Evolutionary conservation across 1,139 yeast species (phyloP).

Genomic region (Trichomonascaceae sp.): DNA sequence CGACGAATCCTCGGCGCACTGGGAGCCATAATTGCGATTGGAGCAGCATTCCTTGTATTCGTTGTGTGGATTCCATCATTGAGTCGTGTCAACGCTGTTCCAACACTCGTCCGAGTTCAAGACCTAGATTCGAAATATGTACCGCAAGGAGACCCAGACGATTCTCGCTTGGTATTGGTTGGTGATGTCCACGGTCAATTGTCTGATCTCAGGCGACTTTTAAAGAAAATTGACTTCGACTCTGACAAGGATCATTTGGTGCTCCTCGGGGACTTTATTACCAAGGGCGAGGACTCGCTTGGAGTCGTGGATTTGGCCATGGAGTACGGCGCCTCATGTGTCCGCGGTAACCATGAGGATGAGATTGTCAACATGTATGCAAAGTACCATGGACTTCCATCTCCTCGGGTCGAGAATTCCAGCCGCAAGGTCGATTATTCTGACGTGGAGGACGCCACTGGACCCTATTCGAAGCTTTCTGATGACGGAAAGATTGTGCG

Average conservation of each 20-base stretch:
- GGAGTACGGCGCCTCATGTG: conserved; percentile 43
- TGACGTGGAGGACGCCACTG: background rate
- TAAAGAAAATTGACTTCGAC: conserved; percentile 34
- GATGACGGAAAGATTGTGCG: conserved; percentile 46
- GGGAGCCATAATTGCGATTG: no score
- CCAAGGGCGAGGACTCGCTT: conserved; percentile 71
- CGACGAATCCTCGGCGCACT: no score
- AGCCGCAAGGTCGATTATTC: background rate
- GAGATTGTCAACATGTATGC: conserved; percentile 50
- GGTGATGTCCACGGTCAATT: conserved; percentile 88
- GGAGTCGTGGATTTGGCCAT: conserved; percentile 57
- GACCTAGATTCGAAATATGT: conserved; percentile 7
- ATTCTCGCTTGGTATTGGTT: conserved; percentile 37
- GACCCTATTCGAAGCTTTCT: conserved; percentile 1
- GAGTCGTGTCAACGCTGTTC: conserved; percentile 11
- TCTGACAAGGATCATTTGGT: conserved; percentile 43
- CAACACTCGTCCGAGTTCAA: conserved; percentile 13
- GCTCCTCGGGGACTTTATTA: conserved; percentile 70
- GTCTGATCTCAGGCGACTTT: conserved; percentile 37
- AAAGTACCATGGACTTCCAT: conserved; percentile 37
- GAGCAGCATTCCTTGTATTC: no score
- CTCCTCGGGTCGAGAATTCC: conserved; percentile 15
- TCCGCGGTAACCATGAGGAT: conserved; percentile 83
- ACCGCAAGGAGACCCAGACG: conserved; percentile 13
- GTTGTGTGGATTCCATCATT: conserved; percentile 11